Evolutionary conservation across 257 asterid genomes (phyloP).

Genomic region (Solanum virginianum): DNA sequence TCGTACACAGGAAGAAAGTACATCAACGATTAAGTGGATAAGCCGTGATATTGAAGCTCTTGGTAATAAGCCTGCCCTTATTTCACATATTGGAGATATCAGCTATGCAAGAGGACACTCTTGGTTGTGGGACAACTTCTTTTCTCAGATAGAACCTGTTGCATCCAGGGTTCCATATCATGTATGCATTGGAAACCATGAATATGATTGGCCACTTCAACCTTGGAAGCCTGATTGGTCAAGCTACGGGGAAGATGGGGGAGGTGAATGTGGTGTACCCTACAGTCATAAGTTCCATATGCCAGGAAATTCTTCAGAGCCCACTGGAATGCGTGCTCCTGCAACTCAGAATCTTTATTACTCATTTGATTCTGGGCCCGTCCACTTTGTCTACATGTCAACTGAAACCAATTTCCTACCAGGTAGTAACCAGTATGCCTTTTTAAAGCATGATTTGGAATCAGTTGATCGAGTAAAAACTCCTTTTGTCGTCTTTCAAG

Average conservation of each 20-base stretch:
- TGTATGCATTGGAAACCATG: constrained; percentile 93
- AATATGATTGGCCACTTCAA: constrained; percentile 82
- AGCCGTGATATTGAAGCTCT: constrained; percentile 62
- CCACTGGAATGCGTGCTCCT: constrained; percentile 74
- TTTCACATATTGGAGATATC: constrained; percentile 92
- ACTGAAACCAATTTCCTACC: constrained; percentile 75
- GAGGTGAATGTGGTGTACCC: constrained; percentile 95
- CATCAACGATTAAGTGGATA: constrained; percentile 78
- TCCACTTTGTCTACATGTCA: constrained; percentile 79
- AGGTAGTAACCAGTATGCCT: constrained; percentile 72
- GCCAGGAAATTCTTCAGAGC: constrained; percentile 84
- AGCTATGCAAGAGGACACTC: constrained; percentile 93
- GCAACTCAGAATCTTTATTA: constrained; percentile 70
- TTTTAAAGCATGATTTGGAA: constrained; percentile 70
- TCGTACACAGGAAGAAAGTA: constrained; percentile 71
- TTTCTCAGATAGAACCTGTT: constrained; percentile 63
- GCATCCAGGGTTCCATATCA: constrained; percentile 80
- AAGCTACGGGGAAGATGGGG: constrained; percentile 65
- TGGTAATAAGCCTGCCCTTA: constrained; percentile 64
- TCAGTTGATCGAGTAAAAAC: constrained; percentile 60
- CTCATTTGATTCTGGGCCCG: constrained; percentile 72
- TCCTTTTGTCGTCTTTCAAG: constrained; percentile 76
- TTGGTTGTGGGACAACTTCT: constrained; percentile 95
- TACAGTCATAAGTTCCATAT: constrained; percentile 72
- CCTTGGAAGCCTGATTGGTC: constrained; percentile 98